Evolutionary conservation across 169 alveolate species (phyloP), one percentile per base, ranked within the genome.

Genomic region (Babesia bigemina): DNA sequence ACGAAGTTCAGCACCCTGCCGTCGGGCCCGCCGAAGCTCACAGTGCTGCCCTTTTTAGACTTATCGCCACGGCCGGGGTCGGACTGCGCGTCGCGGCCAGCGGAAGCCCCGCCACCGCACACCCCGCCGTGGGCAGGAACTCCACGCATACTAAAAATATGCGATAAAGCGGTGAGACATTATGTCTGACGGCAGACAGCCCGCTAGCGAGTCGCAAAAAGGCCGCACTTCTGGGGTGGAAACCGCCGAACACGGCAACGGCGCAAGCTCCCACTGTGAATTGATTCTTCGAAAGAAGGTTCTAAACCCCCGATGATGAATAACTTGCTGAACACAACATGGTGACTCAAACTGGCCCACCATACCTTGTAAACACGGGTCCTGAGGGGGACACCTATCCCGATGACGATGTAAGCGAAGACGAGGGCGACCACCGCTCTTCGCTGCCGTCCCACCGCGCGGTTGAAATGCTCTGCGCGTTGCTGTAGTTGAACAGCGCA

Each of bases 291-390:
- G 83, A 79, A 79, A 56, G 83, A 79, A 69, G 87, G 87, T 79
- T 79, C 87, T 79, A 70, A 79, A 77, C 78, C 87, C 87, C 87
- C 87, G 77, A 79, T 79, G 87, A 79, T 79, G 87, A 79, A 39
- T 66, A 29, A 22, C 71, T 28, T 28, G 26, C 87, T 79, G 63
- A 79, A 67, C 9, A 66, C 1, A 33, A 12, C 56, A 29, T 79
- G 87, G 57, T 79, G 87, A 79, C 70, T 70, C 71, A 56, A 62
- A 47, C 69, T 44, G 76, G 84, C 87, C 87, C 39, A 72, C 81
- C 78, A 70, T 79, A 79, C 87, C 87, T 79, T 79, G 87, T 79
- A 60, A 79, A 70, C 75, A 58, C 79, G 56, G 87, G 87, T 63
- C 82, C 87, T 79, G 87, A 79, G 87, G 87, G 87, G 87, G 74